These are phyloP conservation scores for Fonticula alba DNA, from an alignment of 78 protist species.

Conservation along the genomic window DNA sequence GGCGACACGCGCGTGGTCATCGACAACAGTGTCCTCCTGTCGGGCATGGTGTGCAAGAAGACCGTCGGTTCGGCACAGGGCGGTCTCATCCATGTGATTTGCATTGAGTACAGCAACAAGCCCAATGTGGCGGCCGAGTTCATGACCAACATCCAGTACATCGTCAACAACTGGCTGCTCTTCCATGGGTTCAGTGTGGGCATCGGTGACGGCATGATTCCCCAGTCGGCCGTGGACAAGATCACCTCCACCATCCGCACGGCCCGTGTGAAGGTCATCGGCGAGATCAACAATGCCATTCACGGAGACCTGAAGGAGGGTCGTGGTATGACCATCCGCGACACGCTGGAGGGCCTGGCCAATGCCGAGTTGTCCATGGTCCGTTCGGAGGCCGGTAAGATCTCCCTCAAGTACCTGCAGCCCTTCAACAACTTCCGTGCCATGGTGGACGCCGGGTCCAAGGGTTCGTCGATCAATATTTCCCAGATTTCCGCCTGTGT, in stretches of 20 bases:
- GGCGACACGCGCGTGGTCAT: constrained; percentile 74
- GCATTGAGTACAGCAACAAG: constrained; percentile 77
- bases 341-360: constrained; percentile 87
- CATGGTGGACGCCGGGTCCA: constrained; percentile 94
- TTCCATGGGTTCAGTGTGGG: constrained; percentile 81
- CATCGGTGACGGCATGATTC: constrained; percentile 81
- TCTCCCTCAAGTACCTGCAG: not conserved
- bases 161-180: constrained; percentile 82
- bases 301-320: constrained; percentile 24
- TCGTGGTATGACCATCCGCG: constrained; percentile 55
- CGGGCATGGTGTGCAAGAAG: constrained; percentile 68
- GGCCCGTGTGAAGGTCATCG: too few relatives aligned
- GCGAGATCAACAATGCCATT: constrained; percentile 7
- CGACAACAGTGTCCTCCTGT: constrained; percentile 59
- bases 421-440: constrained; percentile 64
- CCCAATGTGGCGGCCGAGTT: constrained; percentile 56
- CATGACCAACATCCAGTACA: constrained; percentile 49
- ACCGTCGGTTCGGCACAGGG: constrained; percentile 50
- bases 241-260: constrained; percentile 45
- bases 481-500: constrained; percentile 97
- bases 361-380: constrained; percentile 76
- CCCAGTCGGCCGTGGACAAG: constrained; percentile 66
- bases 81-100: constrained; percentile 68
- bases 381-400: too few relatives aligned
- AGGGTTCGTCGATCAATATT: constrained; percentile 91